Percentiles rank a stretch among this genome's conserved stretches.
Conservation (phyloP, 2,329 filamentous ascomycete genomes). For the Penicillium sp. region DNA sequence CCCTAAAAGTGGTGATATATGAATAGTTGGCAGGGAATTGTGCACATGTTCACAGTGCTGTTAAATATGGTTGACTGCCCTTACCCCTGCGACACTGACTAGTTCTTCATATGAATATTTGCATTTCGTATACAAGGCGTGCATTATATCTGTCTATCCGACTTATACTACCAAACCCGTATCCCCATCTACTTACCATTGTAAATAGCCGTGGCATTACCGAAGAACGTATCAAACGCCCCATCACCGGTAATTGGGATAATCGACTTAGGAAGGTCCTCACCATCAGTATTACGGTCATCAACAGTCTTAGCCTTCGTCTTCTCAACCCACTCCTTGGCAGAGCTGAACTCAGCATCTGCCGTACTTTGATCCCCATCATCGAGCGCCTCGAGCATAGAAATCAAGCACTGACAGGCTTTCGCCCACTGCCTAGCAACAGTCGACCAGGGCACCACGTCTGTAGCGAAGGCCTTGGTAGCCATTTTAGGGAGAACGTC, state of each 20-base stretch:
- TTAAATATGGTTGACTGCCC: too few relatives aligned
- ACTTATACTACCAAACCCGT: background rate
- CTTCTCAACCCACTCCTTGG: slow-evolving; percentile 18
- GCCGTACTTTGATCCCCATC: slow-evolving; percentile 1
- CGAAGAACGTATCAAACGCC: background rate
- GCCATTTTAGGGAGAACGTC: background rate
- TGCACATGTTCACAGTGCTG: too few relatives aligned
- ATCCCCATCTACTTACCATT: background rate
- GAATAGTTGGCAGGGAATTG: too few relatives aligned
- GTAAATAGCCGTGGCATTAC: background rate
- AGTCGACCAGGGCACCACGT: background rate
- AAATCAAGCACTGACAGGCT: background rate
- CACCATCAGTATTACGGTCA: slow-evolving; percentile 10
- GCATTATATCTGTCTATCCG: background rate
- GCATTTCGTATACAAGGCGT: background rate
- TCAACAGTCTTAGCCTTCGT: slow-evolving; percentile 21
- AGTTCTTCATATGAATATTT: too few relatives aligned
- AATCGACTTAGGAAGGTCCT: background rate
- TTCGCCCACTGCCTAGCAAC: background rate
- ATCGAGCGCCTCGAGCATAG: background rate
- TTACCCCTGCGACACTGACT: too few relatives aligned
- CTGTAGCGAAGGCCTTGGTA: background rate
- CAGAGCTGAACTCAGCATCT: slow-evolving; percentile 17
- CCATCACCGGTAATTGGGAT: background rate
- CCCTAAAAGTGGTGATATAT: too few relatives aligned